Base-by-base conservation (phyloP, 2,329 filamentous ascomycete genomes). In the Fusarium staphyleae region DNA sequence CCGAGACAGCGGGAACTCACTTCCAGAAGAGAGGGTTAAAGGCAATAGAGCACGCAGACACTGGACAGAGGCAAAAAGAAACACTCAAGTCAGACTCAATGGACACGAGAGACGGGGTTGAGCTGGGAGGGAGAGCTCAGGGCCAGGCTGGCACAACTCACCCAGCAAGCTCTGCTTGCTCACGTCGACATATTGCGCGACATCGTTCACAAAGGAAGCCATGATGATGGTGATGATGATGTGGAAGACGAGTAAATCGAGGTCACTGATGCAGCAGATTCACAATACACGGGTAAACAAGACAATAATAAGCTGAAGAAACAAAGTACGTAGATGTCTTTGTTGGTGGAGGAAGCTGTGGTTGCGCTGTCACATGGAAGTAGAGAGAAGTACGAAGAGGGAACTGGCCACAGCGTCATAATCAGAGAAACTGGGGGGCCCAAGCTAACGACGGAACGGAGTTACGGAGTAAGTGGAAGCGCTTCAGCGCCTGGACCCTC, bases 21-120 rank as follows among this genome's bases (percentile, higher is more conserved):
- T 99, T 99, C 95, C 95, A 99, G 76, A 97, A 98, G n/a, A 95
- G 88, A 16, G 95, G 95, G 76, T 99, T 99, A 77, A 99, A 98
- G 41, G 88, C 83, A 76, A 99, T 96, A 46, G 90, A 84, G 49
- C 81, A 82, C 40, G 87, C 90, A 65, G 91, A 90, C 65, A 95
- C 93, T 96, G 52, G 41, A 52, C n/a, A 35, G 48, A n/a, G 42
- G 41, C 30, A 53, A 58, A 58, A 43, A 11, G 44, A 29, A 14
- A 40, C 2, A 15, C 45, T 24, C 12, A 10, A 18, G 55, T 68
- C 48, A 67, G 59, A 56, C 32, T 43, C 28, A 15, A 35, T 44
- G 28, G 29, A 32, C 36, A 48, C 37, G 48, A 50, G 22, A n/a
- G 39, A 48, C 26, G 26, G 32, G 37, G 39, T 55, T 68, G 47